Conservation (phyloP, 257 asterid species). For the Nicotiana undulata region DNA sequence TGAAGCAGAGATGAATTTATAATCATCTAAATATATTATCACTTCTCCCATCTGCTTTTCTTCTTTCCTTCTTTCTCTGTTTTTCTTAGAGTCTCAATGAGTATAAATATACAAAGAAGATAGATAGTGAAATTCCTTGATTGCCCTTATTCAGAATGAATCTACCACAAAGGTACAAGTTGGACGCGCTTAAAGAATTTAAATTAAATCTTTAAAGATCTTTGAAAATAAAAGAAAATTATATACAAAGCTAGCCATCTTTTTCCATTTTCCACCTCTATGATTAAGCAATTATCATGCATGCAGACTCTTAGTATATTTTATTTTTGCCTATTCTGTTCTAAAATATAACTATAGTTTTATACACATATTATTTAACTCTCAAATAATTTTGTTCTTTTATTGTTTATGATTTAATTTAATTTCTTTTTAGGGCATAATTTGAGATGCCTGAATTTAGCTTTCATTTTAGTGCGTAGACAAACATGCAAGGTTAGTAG, state of each 20-base stretch:
- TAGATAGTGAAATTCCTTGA: slow-evolving; percentile 19
- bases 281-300: not conserved
- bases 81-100: slow-evolving; percentile 4
- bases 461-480: not conserved
- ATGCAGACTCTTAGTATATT: not conserved
- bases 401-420: not conserved
- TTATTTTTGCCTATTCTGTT: not conserved
- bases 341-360: too few species aligned
- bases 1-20: slow-evolving; percentile 14
- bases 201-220: not conserved
- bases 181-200: slow-evolving; percentile 13
- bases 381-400: not conserved
- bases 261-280: not conserved
- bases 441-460: not conserved
- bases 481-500: not conserved
- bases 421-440: not conserved
- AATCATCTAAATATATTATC: slow-evolving; percentile 45
- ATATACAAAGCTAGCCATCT: not conserved
- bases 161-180: not conserved
- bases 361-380: not conserved
- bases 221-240: not conserved
- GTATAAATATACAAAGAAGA: slow-evolving; percentile 15
- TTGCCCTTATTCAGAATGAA: slow-evolving; percentile 23
- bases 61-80: slow-evolving; percentile 12
- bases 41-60: slow-evolving; percentile 41